A percentile compares a stretch with the other conserved stretches of the same genome.
phyloP scores from a whole-genome alignment of 495 filamentous ascomycete genomes.

The Aspergillus leporis region DNA sequence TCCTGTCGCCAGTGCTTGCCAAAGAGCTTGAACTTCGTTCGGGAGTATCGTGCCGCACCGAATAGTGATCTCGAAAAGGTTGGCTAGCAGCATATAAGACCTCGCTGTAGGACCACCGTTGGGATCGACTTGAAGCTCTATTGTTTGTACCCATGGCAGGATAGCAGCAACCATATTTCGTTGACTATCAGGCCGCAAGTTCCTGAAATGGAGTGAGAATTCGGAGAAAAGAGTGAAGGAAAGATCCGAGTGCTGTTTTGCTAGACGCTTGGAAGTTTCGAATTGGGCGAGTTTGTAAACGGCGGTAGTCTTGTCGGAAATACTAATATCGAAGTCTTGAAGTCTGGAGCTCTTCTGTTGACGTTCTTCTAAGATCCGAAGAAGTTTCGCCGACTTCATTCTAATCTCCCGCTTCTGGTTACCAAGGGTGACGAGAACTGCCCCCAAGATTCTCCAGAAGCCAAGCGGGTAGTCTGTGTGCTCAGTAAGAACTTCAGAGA shows the following conservation, averaged over 20 bases:
- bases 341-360: slow-evolving; percentile 84
- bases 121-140: slow-evolving; percentile 92
- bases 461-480: slow-evolving; percentile 74
- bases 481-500: slow-evolving; percentile 81
- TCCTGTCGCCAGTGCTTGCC: slow-evolving; percentile 94
- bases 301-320: slow-evolving; percentile 96
- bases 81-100: slow-evolving; percentile 94
- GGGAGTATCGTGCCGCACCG: slow-evolving; percentile 84
- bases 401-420: slow-evolving; percentile 85
- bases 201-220: slow-evolving; percentile 88
- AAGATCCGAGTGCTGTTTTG: slow-evolving; percentile 81
- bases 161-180: slow-evolving; percentile 93
- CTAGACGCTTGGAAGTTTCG: slow-evolving; percentile 88
- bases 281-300: slow-evolving; percentile 98
- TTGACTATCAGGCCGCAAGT: slow-evolving; percentile 74
- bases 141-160: slow-evolving; percentile 92
- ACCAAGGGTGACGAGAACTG: slow-evolving; percentile 87
- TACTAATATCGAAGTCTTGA: slow-evolving; percentile 96
- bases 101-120: slow-evolving; percentile 84
- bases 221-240: slow-evolving; percentile 95
- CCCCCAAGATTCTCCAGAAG: slow-evolving; percentile 87
- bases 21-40: slow-evolving; percentile 95
- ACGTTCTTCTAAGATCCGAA: slow-evolving; percentile 80
- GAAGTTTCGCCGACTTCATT: slow-evolving; percentile 82
- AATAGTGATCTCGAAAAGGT: slow-evolving; percentile 95